phyloP scores from a whole-genome alignment of 2,329 filamentous ascomycete genomes.

The Neonectria hederae region DNA sequence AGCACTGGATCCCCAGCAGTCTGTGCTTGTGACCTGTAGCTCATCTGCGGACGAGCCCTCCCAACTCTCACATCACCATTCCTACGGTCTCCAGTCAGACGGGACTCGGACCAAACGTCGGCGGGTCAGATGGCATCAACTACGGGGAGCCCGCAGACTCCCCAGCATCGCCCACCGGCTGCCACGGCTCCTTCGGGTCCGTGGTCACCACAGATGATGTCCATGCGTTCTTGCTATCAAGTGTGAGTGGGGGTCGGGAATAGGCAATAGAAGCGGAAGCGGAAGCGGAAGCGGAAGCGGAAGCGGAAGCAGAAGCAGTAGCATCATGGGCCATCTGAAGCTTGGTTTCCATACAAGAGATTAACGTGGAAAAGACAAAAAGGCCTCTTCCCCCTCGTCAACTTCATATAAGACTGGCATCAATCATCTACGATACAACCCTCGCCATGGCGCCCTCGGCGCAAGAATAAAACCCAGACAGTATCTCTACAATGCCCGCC shows the following conservation, averaged over 20 bases:
- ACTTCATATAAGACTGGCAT: conserved; percentile 27
- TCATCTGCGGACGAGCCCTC: conserved; percentile 10
- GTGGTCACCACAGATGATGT: conserved; percentile 15
- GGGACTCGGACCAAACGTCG: no score
- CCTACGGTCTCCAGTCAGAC: neutral
- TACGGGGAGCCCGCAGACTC: neutral
- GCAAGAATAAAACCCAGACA: conserved; percentile 18
- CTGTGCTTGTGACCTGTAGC: conserved; percentile 10
- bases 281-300: conserved; percentile 3
- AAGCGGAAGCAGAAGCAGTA: conserved; percentile 12
- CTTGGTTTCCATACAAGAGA: neutral
- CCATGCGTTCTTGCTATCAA: conserved; percentile 17
- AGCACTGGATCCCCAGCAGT: conserved; percentile 17
- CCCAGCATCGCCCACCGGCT: conserved; percentile 20
- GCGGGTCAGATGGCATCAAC: conserved; percentile 31
- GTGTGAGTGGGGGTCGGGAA: conserved; percentile 30
- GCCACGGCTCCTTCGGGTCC: conserved; percentile 38
- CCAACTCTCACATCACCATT: neutral
- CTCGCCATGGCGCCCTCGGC: conserved; percentile 10
- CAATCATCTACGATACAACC: conserved; percentile 34
- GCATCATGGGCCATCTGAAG: neutral
- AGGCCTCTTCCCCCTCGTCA: conserved; percentile 8
- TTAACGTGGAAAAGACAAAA: conserved; percentile 1
- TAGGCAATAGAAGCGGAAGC: conserved; percentile 14
- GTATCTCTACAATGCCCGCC: conserved; percentile 33